Evolutionary conservation across 345 rosid species (phyloP), one percentile per base, ranked within the genome.

Genomic region (Mangifera indica): DNA sequence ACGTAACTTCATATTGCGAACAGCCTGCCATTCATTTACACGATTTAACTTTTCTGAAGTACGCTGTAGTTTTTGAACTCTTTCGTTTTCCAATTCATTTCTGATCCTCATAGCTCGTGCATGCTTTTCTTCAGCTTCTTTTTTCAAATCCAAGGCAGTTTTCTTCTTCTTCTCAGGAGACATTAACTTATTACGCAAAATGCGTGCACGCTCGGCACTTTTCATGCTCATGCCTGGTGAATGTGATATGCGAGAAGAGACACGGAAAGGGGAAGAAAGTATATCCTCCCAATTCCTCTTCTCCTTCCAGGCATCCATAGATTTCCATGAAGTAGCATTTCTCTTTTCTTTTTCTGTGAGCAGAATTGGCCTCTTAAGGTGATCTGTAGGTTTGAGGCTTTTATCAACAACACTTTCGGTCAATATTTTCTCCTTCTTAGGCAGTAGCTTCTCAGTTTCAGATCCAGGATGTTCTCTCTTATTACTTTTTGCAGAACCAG

Each of bases 271-370:
- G 69, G 95, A 84, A 54, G 88, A 78, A 72, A 89, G 89, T 77
- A 87, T 83, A 60, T 86, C 95, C 76, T 84, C 90, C 95, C 90
- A 89, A 54, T 87, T 87, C 75, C 95, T 86, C 82, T 84, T 89
- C 81, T 89, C 92, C 79, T 84, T 89, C 95, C 95, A 87, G 40
- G 90, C 95, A 83, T 89, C 85, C 89, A 89, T 81, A 69, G 87
- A 81, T 77, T 84, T 87, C 88, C 85, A 70, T 73, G 90, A 68
- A 78, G 78, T 69, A 26, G 76, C 63, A 76, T 80, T 82, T 77
- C 83, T 87, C 80, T 70, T 89, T 56, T 84, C 92, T 64, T 80
- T 89, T 62, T 84, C 90, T 25, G 76, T 22, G 37, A 70, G 54
- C 63, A 80, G 76, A 76, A 70, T 56, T 49, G 76, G 87, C 76